Evolutionary conservation across 108 stramenopile genomes (phyloP).

Genomic region (Nitzschia sp.): DNA sequence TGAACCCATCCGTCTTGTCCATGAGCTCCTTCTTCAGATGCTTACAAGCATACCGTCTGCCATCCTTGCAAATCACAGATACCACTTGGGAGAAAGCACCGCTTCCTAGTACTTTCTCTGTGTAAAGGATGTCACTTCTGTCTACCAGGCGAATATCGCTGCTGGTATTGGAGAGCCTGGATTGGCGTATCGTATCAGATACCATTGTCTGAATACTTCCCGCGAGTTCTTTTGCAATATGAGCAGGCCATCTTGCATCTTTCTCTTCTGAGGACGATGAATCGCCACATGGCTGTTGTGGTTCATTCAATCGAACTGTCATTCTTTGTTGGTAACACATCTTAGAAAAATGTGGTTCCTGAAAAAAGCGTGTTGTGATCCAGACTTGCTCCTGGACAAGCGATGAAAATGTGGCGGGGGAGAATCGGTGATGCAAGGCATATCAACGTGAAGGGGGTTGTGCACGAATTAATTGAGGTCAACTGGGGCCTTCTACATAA

Average conservation of each 20-base stretch:
- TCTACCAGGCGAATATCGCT: slow-evolving; percentile 15
- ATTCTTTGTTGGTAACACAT: too few relatives aligned
- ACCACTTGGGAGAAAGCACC: slow-evolving; percentile 66
- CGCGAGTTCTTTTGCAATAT: slow-evolving; percentile 16
- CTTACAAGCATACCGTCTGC: slow-evolving; percentile 44
- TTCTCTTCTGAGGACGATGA: not conserved
- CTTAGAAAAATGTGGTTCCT: too few relatives aligned
- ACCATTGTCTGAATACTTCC: slow-evolving; percentile 23
- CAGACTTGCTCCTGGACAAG: too few relatives aligned
- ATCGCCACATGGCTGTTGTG: not conserved
- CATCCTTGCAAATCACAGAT: slow-evolving; percentile 28
- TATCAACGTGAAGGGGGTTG: too few relatives aligned
- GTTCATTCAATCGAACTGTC: too few relatives aligned
- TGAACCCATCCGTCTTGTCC: slow-evolving; percentile 49
- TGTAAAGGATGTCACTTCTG: slow-evolving; percentile 21
- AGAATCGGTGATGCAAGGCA: too few relatives aligned
- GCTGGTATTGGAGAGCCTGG: slow-evolving; percentile 10
- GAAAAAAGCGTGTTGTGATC: too few relatives aligned
- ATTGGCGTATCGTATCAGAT: slow-evolving; percentile 9
- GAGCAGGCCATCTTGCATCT: slow-evolving; percentile 14
- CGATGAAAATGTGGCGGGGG: too few relatives aligned
- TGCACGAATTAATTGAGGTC: too few relatives aligned
- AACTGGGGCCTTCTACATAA: too few relatives aligned
- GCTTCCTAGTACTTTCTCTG: slow-evolving; percentile 48
- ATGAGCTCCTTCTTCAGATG: slow-evolving; percentile 49